phyloP scores from a whole-genome alignment of 163 green algal genomes.

The Chloromonas sp. region DNA sequence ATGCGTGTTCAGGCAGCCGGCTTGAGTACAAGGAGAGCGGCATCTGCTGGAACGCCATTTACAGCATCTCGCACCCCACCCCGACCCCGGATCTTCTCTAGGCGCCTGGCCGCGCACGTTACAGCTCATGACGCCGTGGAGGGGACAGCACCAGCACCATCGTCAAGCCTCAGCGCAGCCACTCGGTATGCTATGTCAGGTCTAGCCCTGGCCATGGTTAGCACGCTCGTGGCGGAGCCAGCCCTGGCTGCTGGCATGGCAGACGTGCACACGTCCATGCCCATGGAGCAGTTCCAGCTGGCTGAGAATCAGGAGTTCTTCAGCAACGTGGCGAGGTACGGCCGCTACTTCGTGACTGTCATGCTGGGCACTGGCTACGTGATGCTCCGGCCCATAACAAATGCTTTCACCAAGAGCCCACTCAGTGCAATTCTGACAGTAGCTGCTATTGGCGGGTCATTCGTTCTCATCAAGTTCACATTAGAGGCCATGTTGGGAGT shows the following conservation, averaged over 20 bases:
- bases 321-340: conserved; percentile 68
- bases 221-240: neutral
- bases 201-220: too few species aligned
- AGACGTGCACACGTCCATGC: neutral
- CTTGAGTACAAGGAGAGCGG: too few species aligned
- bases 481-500: conserved; percentile 59
- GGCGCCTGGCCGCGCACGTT: too few species aligned
- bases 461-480: conserved; percentile 50
- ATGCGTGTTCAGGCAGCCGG: too few species aligned
- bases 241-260: neutral
- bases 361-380: conserved; percentile 77
- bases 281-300: conserved; percentile 20
- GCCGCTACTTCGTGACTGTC: conserved; percentile 78
- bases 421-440: conserved; percentile 45
- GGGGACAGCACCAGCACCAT: too few species aligned
- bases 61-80: too few species aligned
- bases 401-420: conserved; percentile 50
- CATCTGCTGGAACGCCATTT: too few species aligned
- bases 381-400: conserved; percentile 57
- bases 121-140: too few species aligned
- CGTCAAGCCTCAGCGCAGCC: too few species aligned
- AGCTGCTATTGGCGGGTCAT: conserved; percentile 19
- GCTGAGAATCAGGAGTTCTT: conserved; percentile 46
- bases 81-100: too few species aligned
- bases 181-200: too few species aligned